Percentiles rank a stretch among this genome's conserved stretches.
phyloP scores from a whole-genome alignment of 164 flowering plant genomes.

The Chimonanthus salicifolius region DNA sequence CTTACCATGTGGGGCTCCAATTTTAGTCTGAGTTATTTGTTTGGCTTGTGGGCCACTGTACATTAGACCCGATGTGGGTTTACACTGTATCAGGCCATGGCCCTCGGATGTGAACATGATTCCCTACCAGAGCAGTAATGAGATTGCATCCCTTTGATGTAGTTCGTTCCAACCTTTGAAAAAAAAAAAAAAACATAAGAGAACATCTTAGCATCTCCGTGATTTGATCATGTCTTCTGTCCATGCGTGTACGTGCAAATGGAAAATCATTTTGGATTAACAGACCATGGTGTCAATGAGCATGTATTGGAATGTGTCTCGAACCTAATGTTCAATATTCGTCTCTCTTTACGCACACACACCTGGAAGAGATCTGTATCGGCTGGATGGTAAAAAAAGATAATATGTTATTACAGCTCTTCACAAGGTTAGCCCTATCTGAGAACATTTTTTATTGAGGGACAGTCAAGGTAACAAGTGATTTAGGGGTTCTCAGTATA shows the following conservation, averaged over 20 bases:
- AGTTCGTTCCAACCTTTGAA: background rate
- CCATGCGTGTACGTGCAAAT: background rate
- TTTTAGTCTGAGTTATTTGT: conserved; percentile 16
- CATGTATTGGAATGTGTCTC: too few relatives aligned
- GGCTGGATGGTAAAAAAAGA: too few relatives aligned
- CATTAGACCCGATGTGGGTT: conserved; percentile 10
- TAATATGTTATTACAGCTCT: too few relatives aligned
- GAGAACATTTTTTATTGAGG: too few relatives aligned
- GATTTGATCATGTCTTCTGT: background rate
- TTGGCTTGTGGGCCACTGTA: conserved; percentile 21
- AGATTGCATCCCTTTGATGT: conserved; percentile 23
- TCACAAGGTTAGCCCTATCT: too few relatives aligned
- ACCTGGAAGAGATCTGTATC: too few relatives aligned
- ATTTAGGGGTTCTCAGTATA: too few relatives aligned
- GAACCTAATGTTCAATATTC: too few relatives aligned
- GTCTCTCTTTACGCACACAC: too few relatives aligned
- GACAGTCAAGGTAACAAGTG: too few relatives aligned
- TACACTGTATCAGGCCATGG: conserved; percentile 8
- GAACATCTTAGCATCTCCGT: background rate
- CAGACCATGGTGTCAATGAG: background rate
- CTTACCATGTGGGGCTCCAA: conserved; percentile 2
- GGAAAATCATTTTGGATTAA: background rate
- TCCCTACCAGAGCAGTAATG: conserved; percentile 19
- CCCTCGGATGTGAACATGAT: conserved; percentile 14
- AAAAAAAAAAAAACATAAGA: too few relatives aligned